Evolutionary conservation across 306 rosid species (phyloP).

Genomic region (Malus sylvestris): DNA sequence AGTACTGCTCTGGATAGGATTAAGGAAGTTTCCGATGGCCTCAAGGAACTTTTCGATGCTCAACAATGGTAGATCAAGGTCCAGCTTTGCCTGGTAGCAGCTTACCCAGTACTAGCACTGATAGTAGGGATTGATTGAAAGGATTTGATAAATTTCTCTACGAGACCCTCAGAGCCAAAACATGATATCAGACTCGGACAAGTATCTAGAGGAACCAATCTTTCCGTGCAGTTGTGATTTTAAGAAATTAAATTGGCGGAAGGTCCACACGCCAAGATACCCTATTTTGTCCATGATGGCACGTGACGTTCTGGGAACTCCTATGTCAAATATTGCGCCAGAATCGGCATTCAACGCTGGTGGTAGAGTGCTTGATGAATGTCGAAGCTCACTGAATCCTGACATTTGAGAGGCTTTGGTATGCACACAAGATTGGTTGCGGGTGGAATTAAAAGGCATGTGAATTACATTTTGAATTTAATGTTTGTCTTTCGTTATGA

Average conservation of each 20-base stretch:
- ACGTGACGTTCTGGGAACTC: conserved; percentile 84
- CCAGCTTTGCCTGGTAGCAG: conserved; percentile 77
- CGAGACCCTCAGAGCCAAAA: conserved; percentile 28
- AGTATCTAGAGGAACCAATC: conserved; percentile 85
- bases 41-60: not conserved
- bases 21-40: too few relatives aligned
- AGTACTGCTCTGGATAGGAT: too few relatives aligned
- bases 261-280: conserved; percentile 89
- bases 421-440: too few relatives aligned
- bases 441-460: too few relatives aligned
- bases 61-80: conserved; percentile 52
- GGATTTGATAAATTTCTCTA: conserved; percentile 93
- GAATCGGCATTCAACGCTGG: conserved; percentile 53
- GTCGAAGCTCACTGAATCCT: too few relatives aligned
- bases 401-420: too few relatives aligned
- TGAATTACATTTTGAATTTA: too few relatives aligned
- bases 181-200: conserved; percentile 64
- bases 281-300: conserved; percentile 98
- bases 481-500: too few relatives aligned
- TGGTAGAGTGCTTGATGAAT: too few relatives aligned
- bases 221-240: conserved; percentile 84
- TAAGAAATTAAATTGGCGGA: conserved; percentile 89
- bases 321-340: conserved; percentile 84
- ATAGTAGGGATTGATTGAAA: conserved; percentile 69
- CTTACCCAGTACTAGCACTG: conserved; percentile 57